Evolutionary conservation across 352 stramenopile genomes (phyloP), one percentile per base, ranked within the genome.

Genomic region (Thalassiosira ordinaria): DNA sequence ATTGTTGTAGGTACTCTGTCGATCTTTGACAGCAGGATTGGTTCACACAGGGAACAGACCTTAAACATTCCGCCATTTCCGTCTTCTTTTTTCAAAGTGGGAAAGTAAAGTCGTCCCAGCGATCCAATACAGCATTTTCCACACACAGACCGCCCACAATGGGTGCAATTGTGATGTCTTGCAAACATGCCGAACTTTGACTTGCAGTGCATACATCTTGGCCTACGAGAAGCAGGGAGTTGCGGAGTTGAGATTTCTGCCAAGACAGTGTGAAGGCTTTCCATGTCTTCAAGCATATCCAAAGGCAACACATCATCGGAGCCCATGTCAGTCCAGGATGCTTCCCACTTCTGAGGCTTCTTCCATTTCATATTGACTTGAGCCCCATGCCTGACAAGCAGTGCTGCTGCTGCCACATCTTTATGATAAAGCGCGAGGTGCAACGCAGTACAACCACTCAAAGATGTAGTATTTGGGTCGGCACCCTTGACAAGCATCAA

Each of bases 151-250:
- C 87, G 57, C 53, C 87, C 82, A 68, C 90, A 95, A 52, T 92
- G 82, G 11, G 76, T 69, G 63, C 90, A 95, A 79, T 93, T 86
- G 5, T 89, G 37, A 20, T 86, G 55, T 57, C 80, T 77, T 46
- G 64, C 60, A 59, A 87, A 88, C 24, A 84, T 70, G 39, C 78
- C 75, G 39, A 91, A 80, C 24, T 74, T 81, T 4, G 22, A 41
- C 49, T 92, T 92, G 65, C 90, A 95, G 55, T 93, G 85, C 90
- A 95, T 95, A 60, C 90, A 95, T 71, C 74, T 83, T n/a, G 67
- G 33, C 47, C 89, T 81, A 29, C 60, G 66, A 1, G 79, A 74
- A 26, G 88, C 86, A 69, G 62, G 74, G 55, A 80, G 83, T 62
- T 85, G 79, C 22, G 71, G 76, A 8, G 60, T 73, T 26, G 56